A percentile compares a stretch with the other conserved stretches of the same genome.
Evolutionary conservation across 495 filamentous ascomycete genomes (phyloP).

Genomic region (Tetracladium marchalianum): DNA sequence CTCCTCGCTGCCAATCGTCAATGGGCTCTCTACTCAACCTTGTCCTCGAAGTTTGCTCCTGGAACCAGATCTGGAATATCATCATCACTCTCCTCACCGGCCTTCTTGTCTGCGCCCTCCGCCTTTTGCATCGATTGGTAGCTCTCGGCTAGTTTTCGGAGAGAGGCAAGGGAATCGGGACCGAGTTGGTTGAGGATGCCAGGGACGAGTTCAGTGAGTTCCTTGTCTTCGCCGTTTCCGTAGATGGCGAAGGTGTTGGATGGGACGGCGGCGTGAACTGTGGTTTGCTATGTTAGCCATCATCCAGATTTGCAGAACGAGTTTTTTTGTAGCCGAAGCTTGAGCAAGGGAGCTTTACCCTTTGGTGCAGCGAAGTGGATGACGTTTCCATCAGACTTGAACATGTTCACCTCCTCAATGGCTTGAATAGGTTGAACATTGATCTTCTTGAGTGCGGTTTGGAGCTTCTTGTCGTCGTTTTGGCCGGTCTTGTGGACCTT

Average conservation of each 20-base stretch:
- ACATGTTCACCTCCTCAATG: constrained; percentile 99
- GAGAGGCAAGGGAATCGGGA: constrained; percentile 92
- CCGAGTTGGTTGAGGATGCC: constrained; percentile 99
- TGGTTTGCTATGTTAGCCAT: neutral
- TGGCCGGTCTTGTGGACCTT: constrained; percentile 84
- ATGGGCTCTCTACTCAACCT: constrained; percentile 62
- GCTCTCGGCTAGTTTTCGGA: constrained; percentile 96
- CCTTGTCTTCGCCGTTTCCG: constrained; percentile 97
- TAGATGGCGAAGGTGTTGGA: constrained; percentile 99
- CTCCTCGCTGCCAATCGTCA: neutral
- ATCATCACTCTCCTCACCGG: constrained; percentile 61
- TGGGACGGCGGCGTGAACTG: constrained; percentile 93
- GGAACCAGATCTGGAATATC: constrained; percentile 94
- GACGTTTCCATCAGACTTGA: constrained; percentile 99
- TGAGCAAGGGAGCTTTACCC: constrained; percentile 40
- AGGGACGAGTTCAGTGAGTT: constrained; percentile 97
- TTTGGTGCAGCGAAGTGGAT: constrained; percentile 97
- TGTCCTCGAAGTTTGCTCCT: constrained; percentile 94
- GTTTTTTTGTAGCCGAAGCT: neutral
- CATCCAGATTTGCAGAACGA: neutral
- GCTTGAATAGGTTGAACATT: constrained; percentile 95
- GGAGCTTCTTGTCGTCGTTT: constrained; percentile 98
- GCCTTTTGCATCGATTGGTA: constrained; percentile 99
- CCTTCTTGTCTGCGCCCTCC: constrained; percentile 51
- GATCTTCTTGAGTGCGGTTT: constrained; percentile 88